A percentile compares a stretch with the other conserved stretches of the same genome.
These are phyloP conservation scores for Alternaria alternata DNA, from an alignment of 2,329 filamentous ascomycete species.

Conservation along the genomic window DNA sequence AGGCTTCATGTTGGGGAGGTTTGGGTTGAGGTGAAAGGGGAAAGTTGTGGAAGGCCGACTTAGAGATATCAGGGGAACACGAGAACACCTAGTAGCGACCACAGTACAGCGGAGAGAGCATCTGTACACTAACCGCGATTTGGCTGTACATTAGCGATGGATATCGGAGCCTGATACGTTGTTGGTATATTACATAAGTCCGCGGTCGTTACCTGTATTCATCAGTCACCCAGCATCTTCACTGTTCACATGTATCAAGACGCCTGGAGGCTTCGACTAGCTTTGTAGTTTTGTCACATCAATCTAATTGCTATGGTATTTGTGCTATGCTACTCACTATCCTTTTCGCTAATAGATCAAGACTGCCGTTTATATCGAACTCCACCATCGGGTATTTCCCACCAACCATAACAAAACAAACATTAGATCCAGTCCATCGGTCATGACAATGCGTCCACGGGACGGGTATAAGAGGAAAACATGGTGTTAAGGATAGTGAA, in stretches of 20 bases:
- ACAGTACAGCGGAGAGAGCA: neutral
- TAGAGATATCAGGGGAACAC: neutral
- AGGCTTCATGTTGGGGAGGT: neutral
- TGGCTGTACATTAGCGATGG: neutral
- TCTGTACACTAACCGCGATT: neutral
- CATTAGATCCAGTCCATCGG: conserved; percentile 43
- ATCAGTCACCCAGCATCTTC: neutral
- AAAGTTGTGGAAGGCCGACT: neutral
- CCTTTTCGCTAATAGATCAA: conserved; percentile 8
- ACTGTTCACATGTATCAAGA: neutral
- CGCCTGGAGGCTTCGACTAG: neutral
- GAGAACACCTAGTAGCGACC: neutral
- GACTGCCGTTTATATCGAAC: conserved; percentile 9
- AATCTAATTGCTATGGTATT: neutral
- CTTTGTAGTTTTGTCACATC: conserved; percentile 1
- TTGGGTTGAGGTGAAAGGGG: neutral
- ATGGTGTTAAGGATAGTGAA: conserved; percentile 13
- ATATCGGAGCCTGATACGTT: neutral
- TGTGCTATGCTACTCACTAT: conserved; percentile 11
- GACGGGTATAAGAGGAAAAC: conserved; percentile 29
- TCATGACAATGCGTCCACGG: conserved; percentile 30
- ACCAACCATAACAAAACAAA: conserved; percentile 19
- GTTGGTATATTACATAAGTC: neutral
- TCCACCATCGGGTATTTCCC: conserved; percentile 25
- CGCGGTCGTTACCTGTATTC: neutral